Evolutionary conservation across 2,329 filamentous ascomycete species (phyloP), one percentile per base, ranked within the genome.

Genomic region (Nemania sp.): DNA sequence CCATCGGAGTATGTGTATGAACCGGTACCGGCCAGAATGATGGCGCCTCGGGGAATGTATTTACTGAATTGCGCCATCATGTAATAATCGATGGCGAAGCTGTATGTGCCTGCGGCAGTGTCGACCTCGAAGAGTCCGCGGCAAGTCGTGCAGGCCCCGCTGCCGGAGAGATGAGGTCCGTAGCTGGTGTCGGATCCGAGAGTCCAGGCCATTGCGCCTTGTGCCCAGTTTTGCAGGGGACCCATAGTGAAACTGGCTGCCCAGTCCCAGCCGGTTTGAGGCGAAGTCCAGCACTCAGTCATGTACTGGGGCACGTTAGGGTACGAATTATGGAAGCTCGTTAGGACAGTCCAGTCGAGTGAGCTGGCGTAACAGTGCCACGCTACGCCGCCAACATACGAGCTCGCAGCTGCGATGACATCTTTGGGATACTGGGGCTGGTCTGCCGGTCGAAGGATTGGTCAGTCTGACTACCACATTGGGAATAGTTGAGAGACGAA

Each of bases 61-160:
- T 69, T 73, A 63, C 71, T 74, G 64, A 78, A 80, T 64, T 82
- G 79, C 1, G 76, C 78, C 56, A 81, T 69, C 72, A 79, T 78
- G 64, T 81, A 81, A 66, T 80, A 81, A 55, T 79, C 77, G 6
- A 77, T 70, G 23, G 73, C 74, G 56, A 75, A 73, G 3, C 66
- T 69, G 65, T 81, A 81, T 2, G 70, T 73, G 19, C 68, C 70
- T 8, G 70, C 62, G 6, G 66, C 64, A 6, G 68, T 77, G 68
- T 86, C 79, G 53, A 86, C 72, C 4, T 79, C 79, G 41, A 84
- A 80, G 5, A 86, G 73, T 8, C 83, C 83, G 1, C 71, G 72
- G 64, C 76, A 79, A 7, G 66, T 68, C 17, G 56, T 58, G 63
- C 76, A 79, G n/a, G n/a, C n/a, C n/a, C n/a, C n/a, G 14, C 70